Percentiles rank a stretch among this genome's conserved stretches.
phyloP scores from a whole-genome alignment of 352 stramenopile genomes.

The Aphanomyces cochlioides region DNA sequence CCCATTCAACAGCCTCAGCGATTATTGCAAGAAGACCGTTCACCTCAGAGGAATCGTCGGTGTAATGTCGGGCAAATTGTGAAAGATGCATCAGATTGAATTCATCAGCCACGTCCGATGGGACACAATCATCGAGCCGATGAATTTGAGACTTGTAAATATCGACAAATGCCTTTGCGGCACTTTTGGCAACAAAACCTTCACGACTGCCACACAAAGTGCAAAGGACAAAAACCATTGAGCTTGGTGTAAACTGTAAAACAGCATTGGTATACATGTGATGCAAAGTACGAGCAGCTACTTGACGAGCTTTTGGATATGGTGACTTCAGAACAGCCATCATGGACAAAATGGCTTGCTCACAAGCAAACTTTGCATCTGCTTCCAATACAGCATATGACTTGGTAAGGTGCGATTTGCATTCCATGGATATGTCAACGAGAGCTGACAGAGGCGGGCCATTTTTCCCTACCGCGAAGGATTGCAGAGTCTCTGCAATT shows the following conservation, averaged over 20 bases:
- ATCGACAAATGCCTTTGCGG: not conserved
- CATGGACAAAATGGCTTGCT: not conserved
- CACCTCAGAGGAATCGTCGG: not conserved
- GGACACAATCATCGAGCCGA: not conserved
- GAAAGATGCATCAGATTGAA: constrained; percentile 5
- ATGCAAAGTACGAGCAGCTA: not conserved
- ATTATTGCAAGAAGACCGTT: not conserved
- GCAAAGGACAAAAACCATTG: constrained; percentile 1
- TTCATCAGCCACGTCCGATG: not conserved
- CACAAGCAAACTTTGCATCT: not conserved
- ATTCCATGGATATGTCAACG: not conserved
- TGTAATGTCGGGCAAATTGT: not conserved
- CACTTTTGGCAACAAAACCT: not conserved
- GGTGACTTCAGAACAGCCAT: not conserved
- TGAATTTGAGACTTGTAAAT: not conserved
- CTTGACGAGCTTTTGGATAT: not conserved
- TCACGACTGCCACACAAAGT: not conserved
- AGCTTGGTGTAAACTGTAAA: not conserved
- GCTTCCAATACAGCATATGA: not conserved
- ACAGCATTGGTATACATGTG: not conserved
- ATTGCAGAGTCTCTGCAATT: not conserved
- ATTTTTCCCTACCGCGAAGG: not conserved
- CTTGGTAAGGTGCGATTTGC: not conserved
- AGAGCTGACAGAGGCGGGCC: not conserved
- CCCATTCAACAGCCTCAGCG: not conserved